These are phyloP conservation scores for Amanita jacksonii DNA, from an alignment of 768 basidiomycete genomes.

Conservation along the genomic window DNA sequence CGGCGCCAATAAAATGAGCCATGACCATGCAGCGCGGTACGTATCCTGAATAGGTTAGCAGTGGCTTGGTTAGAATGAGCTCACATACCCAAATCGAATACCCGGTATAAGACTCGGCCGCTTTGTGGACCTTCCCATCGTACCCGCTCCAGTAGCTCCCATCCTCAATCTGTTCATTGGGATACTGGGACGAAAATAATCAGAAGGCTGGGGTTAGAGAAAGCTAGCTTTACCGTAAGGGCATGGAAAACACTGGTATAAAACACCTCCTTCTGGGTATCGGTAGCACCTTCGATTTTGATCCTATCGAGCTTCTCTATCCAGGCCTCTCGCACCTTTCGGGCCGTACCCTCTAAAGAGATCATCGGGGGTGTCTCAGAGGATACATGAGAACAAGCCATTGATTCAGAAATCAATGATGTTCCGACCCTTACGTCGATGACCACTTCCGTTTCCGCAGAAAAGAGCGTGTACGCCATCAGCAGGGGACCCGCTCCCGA, in stretches of 20 bases:
- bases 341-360: slow-evolving; percentile 43
- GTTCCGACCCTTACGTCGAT: slow-evolving; percentile 57
- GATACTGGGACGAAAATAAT: slow-evolving; percentile 40
- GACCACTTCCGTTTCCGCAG: slow-evolving; percentile 14
- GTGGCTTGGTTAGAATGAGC: not conserved
- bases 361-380: slow-evolving; percentile 19
- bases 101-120: slow-evolving; percentile 63
- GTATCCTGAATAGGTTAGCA: slow-evolving; percentile 45
- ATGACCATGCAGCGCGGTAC: slow-evolving; percentile 71
- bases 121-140: slow-evolving; percentile 47
- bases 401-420: slow-evolving; percentile 66
- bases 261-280: slow-evolving; percentile 37
- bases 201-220: not conserved
- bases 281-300: slow-evolving; percentile 36
- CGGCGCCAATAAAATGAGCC: slow-evolving; percentile 68
- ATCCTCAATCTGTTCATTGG: slow-evolving; percentile 64
- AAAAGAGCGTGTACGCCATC: slow-evolving; percentile 43
- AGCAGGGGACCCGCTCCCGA: slow-evolving; percentile 34
- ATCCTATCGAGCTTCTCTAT: slow-evolving; percentile 46
- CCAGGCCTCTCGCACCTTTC: slow-evolving; percentile 41
- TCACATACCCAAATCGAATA: slow-evolving; percentile 67
- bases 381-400: slow-evolving; percentile 45
- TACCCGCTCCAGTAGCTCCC: slow-evolving; percentile 72
- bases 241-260: slow-evolving; percentile 60
- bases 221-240: slow-evolving; percentile 32